Evolutionary conservation across 352 stramenopile species (phyloP), one percentile per base, ranked within the genome.

Genomic region (Pythium periplocum): DNA sequence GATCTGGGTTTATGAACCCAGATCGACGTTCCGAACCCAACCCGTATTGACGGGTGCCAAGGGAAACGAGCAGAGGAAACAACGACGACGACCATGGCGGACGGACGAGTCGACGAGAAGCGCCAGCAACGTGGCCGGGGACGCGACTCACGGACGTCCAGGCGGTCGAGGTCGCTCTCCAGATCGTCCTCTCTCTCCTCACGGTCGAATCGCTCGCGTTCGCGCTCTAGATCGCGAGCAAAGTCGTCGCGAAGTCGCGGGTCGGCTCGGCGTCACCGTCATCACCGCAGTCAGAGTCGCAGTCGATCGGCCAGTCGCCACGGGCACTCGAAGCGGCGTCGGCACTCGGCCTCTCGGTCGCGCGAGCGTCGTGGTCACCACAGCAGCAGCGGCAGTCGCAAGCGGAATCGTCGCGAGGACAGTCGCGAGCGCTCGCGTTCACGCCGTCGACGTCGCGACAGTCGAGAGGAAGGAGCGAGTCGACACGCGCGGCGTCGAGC

Each of bases 211-310:
- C 44, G 57, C 38, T 57, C 57, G 50, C 45, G 39, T 34, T 64
- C 59, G 38, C 53, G 53, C 12, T 66, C 59, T 48, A 50, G 59
- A 44, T 66, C 53, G 26, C 59, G 48, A 42, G 53, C 58, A 60
- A 43, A 50, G 31, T 11, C 48, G 33, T 56, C 58, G 30, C 40
- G 46, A 48, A 52, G 51, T 32, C 51, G 47, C 31, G 41, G 41
- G 8, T 58, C 49, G 11, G 45, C 30, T 51, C n/a, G 33, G 6
- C 12, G 6, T 51, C 33, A 10, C 1, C 45, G 45, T 51, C 45
- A 36, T n/a, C 45, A 36, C 10, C 45, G 59, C 53, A 40, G n/a
- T 34, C 59, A 45, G 11, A 61, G 53, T 10, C 37, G 59, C 30
- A 67, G 59, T 48, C 54, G 50, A 36, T 67, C 60, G 1, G 4